Base-by-base conservation (phyloP, 352 stramenopile genomes). In the Phytophthora brassicae region DNA sequence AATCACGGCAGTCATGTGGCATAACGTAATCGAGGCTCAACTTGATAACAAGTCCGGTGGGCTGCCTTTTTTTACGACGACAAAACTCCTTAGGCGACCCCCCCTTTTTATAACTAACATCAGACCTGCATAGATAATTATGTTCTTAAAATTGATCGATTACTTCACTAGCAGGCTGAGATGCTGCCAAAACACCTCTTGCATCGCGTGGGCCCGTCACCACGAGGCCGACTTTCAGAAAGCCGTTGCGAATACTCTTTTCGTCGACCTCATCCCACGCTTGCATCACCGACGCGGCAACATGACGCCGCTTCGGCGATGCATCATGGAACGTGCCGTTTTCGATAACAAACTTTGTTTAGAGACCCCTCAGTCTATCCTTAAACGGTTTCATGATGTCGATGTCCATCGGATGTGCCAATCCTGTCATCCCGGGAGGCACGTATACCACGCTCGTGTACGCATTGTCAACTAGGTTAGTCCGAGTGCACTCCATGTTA, bases 371-470 rank as follows among this genome's bases (percentile, higher is more conserved):
- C 4, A 44, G 38, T 23, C 38, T 44, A 44, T 44, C 38, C n/a
- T n/a, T n/a, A n/a, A n/a, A n/a, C n/a, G n/a, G n/a, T n/a, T n/a
- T n/a, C n/a, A n/a, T n/a, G n/a, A 20, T 17, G 11, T 12, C 44
- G 7, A 51, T 38, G 22, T 51, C 44, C 44, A 51, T 51, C 24
- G 44, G 44, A 12, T 51, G 44, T 14, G 44, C 22, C 11, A 51
- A 13, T 1, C 44, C 44, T 22, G 24, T 51, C 44, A 51, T 26
- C 12, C 24, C 44, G 24, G 44, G 24, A 51, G 24, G 22, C 22
- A 51, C 44, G 24, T 51, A 51, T 2, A 51, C 16, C 24, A 51
- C 44, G 24, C n/a, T 51, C 7, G 44, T 51, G 26, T 51, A n/a
- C 24, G 44, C 44, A 22, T 38, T 23, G 12, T 35, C 44, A 23